Base-by-base conservation (phyloP, 2,329 filamentous ascomycete genomes). In the Diaporthe citriasiana region DNA sequence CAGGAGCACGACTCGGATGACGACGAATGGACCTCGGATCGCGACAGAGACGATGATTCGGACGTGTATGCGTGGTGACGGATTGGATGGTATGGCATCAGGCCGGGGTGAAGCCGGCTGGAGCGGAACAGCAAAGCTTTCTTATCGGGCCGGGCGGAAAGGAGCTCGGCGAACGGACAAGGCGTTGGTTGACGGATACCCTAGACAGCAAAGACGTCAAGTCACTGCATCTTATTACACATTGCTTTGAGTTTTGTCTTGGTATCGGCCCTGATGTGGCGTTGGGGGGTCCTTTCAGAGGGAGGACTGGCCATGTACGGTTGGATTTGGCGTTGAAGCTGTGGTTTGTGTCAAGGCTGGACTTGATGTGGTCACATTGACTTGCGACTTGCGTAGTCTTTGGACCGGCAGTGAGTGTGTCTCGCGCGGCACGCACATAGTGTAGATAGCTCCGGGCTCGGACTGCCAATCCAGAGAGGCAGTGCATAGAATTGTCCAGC, bases 1-100 rank as follows among this genome's bases (percentile, higher is more conserved):
- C 83, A 85, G 4, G 87, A 86, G 4, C 87, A 89, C 73, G 88
- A 90, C 47, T 87, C 90, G 50, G 85, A 84, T 3, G 89, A 89
- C 82, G 88, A 85, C 0, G 88, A 90, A 40, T 90, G 88, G 89
- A 87, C 78, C 5, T 76, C 74, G 25, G 74, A 76, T 40, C 70
- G 81, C 83, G 87, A 83, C 81, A 90, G 89, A 88, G 89, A 90
- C 85, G 88, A 85, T 84, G 87, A 87, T 84, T 87, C 86, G 81
- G 88, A 89, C 83, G 86, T 73, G 13, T 73, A 73, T 12, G 72
- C 74, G 50, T 75, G 74, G 74, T 75, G n/a, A 70, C 30, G 9
- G 13, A 33, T 38, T 13, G 30, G 13, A 9, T 33, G n/a, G 17
- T 30, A 25, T n/a, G 30, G 47, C 63, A 68, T 22, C 45, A 38